A percentile compares a stretch with the other conserved stretches of the same genome.
phyloP scores from a whole-genome alignment of 305 asterid species.

The Solanum chacoense region DNA sequence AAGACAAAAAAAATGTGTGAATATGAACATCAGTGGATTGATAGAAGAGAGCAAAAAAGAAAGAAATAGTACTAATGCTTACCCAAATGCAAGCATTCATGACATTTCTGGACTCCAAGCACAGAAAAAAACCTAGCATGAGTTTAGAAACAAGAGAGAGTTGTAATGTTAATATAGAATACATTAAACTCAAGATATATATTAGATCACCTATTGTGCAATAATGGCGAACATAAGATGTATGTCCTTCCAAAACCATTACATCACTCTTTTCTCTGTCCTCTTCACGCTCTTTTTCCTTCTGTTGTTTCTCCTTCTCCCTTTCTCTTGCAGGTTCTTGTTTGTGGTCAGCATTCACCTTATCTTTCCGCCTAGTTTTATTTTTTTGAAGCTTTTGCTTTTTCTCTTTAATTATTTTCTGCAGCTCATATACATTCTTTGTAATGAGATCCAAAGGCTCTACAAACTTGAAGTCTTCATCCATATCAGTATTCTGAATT shows the following conservation, averaged over 20 bases:
- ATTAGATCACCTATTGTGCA: background rate
- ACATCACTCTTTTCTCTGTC: conserved; percentile 29
- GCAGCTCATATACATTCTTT: conserved; percentile 65
- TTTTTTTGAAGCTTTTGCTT: conserved; percentile 50
- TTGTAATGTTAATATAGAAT: background rate
- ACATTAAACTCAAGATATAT: background rate
- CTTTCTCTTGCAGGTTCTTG: conserved; percentile 51
- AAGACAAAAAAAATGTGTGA: background rate
- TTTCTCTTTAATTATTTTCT: conserved; percentile 60
- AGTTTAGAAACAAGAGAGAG: background rate
- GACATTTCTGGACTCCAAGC: conserved; percentile 80
- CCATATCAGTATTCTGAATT: conserved; percentile 70
- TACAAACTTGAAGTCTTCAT: too few relatives aligned
- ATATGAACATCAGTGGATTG: background rate
- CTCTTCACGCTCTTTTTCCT: conserved; percentile 41
- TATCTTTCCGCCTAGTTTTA: conserved; percentile 56
- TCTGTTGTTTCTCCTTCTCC: conserved; percentile 49
- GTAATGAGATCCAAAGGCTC: conserved; percentile 89
- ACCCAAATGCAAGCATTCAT: conserved; percentile 20
- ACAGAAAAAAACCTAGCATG: conserved; percentile 82
- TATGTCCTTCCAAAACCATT: conserved; percentile 80
- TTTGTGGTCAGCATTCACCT: conserved; percentile 34
- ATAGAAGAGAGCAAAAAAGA: background rate
- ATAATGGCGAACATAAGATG: conserved; percentile 53
- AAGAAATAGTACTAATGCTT: conserved; percentile 9